These are phyloP conservation scores for Clohesyomyces aquaticus DNA, from an alignment of 495 filamentous ascomycete species.

Conservation along the genomic window DNA sequence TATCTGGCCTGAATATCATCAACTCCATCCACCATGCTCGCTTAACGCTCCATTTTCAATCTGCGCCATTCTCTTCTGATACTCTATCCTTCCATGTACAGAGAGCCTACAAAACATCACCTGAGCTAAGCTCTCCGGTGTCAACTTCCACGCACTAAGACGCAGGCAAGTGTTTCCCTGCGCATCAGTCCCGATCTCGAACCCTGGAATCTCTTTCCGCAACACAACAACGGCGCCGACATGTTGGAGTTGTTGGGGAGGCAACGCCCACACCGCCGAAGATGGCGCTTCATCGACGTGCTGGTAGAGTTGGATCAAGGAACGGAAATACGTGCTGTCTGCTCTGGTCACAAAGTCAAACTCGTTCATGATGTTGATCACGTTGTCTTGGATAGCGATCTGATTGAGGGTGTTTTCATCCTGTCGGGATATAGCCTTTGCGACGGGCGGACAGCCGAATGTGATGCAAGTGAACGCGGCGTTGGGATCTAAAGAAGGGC, in stretches of 20 bases:
- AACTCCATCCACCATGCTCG: no score
- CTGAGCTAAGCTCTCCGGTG: slow-evolving; percentile 1
- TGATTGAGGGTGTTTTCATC: no score
- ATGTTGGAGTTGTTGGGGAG: no score
- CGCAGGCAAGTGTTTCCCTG: no score
- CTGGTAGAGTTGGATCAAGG: neutral
- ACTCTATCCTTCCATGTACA: neutral
- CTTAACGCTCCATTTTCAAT: slow-evolving; percentile 1
- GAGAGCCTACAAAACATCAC: slow-evolving; percentile 3
- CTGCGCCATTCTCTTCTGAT: neutral
- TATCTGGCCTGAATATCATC: no score
- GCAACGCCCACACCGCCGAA: no score
- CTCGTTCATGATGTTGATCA: neutral
- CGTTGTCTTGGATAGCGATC: no score
- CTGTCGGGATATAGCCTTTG: no score
- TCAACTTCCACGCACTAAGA: neutral
- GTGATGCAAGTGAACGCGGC: neutral
- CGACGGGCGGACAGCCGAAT: neutral
- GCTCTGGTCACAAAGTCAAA: neutral
- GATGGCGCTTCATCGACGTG: neutral
- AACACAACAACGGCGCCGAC: no score
- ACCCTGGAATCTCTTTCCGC: no score
- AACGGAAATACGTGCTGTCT: neutral
- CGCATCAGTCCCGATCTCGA: no score
- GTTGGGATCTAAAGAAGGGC: no score